Conservation (phyloP, 2,329 filamentous ascomycete genomes). For the Ophiostoma novo-ulmi region DNA sequence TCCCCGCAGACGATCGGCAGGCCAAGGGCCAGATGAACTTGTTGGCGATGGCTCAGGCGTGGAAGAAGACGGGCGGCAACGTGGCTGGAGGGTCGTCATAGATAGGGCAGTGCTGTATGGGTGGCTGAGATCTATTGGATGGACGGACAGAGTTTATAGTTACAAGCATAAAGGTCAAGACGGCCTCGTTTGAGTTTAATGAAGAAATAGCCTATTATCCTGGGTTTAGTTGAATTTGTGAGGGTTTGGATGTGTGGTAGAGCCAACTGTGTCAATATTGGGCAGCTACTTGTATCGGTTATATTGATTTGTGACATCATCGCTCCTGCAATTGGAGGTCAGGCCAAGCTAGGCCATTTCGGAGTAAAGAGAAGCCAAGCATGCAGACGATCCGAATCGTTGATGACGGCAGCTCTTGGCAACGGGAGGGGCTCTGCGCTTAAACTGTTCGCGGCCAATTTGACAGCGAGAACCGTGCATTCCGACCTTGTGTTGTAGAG, state of each 20-base stretch:
- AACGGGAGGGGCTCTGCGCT: neutral
- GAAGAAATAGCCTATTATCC: too few species aligned
- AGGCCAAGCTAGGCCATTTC: neutral
- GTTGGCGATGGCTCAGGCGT: conserved; percentile 77
- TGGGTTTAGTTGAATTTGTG: too few species aligned
- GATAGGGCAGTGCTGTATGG: neutral
- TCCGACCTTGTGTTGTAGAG: neutral
- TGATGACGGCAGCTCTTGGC: conserved; percentile 19
- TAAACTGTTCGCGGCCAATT: neutral
- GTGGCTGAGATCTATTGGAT: neutral
- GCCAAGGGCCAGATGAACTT: conserved; percentile 78
- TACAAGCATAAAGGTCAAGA: neutral
- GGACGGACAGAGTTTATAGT: neutral
- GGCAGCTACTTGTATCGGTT: neutral
- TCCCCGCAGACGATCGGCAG: conserved; percentile 89
- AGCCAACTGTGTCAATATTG: neutral
- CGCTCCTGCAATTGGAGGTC: neutral
- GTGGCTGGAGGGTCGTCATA: conserved; percentile 16
- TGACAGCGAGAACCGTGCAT: neutral
- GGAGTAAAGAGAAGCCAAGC: conserved; percentile 14
- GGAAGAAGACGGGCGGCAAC: conserved; percentile 60
- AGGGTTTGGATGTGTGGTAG: neutral
- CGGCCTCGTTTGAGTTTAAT: neutral
- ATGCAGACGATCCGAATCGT: conserved; percentile 18
- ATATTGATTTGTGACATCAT: neutral